These are phyloP conservation scores for Linnemannia exigua DNA, from an alignment of 192 early-diverging fungal genomes.

Conservation along the genomic window DNA sequence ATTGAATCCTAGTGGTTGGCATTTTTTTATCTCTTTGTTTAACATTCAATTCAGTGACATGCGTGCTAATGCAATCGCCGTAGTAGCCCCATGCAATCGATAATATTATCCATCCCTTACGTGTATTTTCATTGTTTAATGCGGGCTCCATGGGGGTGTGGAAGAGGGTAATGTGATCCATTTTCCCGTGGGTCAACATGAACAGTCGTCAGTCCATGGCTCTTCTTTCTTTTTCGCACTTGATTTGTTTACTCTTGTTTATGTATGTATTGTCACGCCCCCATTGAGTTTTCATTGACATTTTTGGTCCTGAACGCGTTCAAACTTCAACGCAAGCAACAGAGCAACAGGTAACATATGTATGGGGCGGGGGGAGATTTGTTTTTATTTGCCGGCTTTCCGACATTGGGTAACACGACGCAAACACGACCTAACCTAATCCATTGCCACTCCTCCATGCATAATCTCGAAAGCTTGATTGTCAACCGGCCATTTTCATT, in stretches of 20 bases:
- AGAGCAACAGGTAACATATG: not conserved
- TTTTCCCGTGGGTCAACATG: not conserved
- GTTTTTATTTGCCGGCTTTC: not conserved
- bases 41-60: not conserved
- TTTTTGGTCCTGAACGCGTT: conserved; percentile 2
- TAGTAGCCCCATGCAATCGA: not conserved
- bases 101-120: not conserved
- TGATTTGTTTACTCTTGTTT: not conserved
- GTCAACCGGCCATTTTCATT: not conserved
- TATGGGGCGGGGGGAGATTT: not conserved
- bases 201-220: not conserved
- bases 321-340: not conserved
- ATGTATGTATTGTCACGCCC: not conserved
- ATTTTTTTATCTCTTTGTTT: not conserved
- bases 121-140: conserved; percentile 1
- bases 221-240: not conserved
- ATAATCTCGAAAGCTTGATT: conserved; percentile 11
- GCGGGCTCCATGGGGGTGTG: not conserved
- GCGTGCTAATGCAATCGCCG: not conserved
- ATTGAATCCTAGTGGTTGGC: not conserved
- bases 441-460: not conserved
- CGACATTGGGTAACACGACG: not conserved
- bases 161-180: conserved; percentile 1
- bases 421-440: not conserved
- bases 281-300: not conserved